These are phyloP conservation scores for Haplosporangium gracile DNA, from an alignment of 192 early-diverging fungal genomes.

Conservation along the genomic window DNA sequence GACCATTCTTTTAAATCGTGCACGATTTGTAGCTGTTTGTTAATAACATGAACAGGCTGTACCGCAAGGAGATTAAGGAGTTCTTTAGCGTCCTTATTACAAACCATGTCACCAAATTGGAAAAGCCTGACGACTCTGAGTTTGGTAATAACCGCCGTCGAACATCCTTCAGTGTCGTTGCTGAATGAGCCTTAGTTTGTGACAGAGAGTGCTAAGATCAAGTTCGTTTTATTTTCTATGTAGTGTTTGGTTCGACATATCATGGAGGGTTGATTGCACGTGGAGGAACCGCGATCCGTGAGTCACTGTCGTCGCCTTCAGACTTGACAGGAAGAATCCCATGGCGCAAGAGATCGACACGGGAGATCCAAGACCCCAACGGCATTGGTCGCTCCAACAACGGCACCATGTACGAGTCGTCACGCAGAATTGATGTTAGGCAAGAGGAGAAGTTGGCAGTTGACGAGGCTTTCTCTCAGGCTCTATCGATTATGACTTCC, in stretches of 20 bases:
- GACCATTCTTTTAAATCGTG: not conserved
- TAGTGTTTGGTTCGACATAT: conserved; percentile 52
- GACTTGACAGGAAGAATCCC: conserved; percentile 44
- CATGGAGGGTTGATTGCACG: conserved; percentile 48
- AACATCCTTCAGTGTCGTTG: not conserved
- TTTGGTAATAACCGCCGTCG: conserved; percentile 37
- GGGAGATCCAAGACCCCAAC: conserved; percentile 31
- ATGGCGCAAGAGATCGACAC: conserved; percentile 45
- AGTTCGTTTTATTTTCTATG: too few relatives aligned
- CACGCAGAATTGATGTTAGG: conserved; percentile 47
- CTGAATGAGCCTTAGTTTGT: not conserved
- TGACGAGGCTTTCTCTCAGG: conserved; percentile 70
- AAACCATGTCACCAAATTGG: conserved; percentile 50
- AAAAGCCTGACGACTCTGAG: conserved; percentile 57
- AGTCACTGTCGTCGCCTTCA: conserved; percentile 49
- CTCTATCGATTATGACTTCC: conserved; percentile 70
- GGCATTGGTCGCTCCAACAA: conserved; percentile 38
- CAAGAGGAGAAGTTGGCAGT: conserved; percentile 61
- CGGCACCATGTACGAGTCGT: conserved; percentile 33
- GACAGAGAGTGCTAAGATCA: not conserved
- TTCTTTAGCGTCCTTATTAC: conserved; percentile 49
- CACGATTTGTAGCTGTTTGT: conserved; percentile 30
- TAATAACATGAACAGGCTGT: conserved; percentile 50
- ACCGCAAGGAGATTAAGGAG: conserved; percentile 60
- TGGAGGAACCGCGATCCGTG: conserved; percentile 44